These are phyloP conservation scores for Epichloe gansuensis DNA, from an alignment of 2,329 filamentous ascomycete species.

Conservation along the genomic window DNA sequence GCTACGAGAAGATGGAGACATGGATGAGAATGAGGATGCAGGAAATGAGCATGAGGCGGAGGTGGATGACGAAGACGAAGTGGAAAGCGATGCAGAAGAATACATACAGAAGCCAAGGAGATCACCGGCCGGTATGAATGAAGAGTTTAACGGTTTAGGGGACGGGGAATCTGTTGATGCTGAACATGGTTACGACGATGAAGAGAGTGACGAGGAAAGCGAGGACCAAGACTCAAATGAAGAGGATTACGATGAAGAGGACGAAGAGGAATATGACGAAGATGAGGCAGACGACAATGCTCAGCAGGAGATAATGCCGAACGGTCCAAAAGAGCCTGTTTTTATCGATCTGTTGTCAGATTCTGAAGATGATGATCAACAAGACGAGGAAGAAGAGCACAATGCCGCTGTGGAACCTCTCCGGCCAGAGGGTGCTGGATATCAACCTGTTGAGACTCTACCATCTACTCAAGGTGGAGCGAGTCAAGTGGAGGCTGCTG, in stretches of 20 bases:
- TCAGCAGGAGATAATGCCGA: slow-evolving; percentile 3
- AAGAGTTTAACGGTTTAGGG: not conserved
- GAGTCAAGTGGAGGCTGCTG: not conserved
- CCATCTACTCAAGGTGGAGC: not conserved
- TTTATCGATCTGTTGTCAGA: slow-evolving; percentile 36
- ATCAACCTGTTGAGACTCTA: not conserved
- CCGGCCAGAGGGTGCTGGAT: not conserved
- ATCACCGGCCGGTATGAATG: not conserved
- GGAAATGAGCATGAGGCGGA: slow-evolving; percentile 2
- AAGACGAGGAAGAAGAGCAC: not conserved
- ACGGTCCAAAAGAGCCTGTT: slow-evolving; percentile 22
- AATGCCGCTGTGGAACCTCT: not conserved
- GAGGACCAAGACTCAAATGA: slow-evolving; percentile 6
- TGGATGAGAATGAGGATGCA: slow-evolving; percentile 6
- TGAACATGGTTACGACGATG: slow-evolving; percentile 12
- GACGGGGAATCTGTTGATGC: slow-evolving; percentile 16
- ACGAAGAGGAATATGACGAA: slow-evolving; percentile 2
- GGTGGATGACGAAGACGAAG: slow-evolving; percentile 1
- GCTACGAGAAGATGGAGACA: slow-evolving; percentile 7
- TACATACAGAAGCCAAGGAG: not conserved
- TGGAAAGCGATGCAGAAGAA: not conserved
- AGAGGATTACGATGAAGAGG: slow-evolving; percentile 7
- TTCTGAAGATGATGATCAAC: slow-evolving; percentile 12
- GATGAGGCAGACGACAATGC: slow-evolving; percentile 2
- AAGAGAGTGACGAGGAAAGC: slow-evolving; percentile 8